Conservation (phyloP, 148 eudicot species). For the Rhododendron molle region DNA sequence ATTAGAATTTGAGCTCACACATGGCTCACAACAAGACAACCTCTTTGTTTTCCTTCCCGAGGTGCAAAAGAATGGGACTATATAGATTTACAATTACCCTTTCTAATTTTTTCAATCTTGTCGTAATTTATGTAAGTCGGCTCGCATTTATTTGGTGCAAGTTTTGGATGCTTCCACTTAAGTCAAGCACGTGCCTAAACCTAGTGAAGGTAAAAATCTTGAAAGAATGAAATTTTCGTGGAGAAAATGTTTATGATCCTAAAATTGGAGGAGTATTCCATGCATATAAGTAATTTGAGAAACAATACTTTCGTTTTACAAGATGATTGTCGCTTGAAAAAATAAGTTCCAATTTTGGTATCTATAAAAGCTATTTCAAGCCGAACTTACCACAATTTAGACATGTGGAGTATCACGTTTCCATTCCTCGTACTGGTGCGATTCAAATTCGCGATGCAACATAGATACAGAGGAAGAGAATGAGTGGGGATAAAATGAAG, state of each 20-base stretch:
- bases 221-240: not conserved
- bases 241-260: not conserved
- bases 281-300: not conserved
- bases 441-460: not conserved
- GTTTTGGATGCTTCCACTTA: too few relatives aligned
- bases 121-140: not conserved
- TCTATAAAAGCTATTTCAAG: not conserved
- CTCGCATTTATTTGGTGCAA: too few relatives aligned
- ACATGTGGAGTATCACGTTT: not conserved
- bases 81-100: not conserved
- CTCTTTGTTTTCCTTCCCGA: not conserved
- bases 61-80: not conserved
- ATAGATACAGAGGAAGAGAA: not conserved
- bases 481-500: not conserved
- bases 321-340: not conserved
- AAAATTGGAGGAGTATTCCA: not conserved
- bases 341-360: not conserved
- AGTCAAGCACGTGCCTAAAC: not conserved
- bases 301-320: not conserved
- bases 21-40: not conserved
- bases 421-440: not conserved
- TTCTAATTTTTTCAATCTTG: not conserved
- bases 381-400: not conserved
- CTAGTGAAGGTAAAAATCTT: not conserved
- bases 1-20: not conserved